These are phyloP conservation scores for Alternaria panax DNA, from an alignment of 2,329 filamentous ascomycete species.

Conservation along the genomic window DNA sequence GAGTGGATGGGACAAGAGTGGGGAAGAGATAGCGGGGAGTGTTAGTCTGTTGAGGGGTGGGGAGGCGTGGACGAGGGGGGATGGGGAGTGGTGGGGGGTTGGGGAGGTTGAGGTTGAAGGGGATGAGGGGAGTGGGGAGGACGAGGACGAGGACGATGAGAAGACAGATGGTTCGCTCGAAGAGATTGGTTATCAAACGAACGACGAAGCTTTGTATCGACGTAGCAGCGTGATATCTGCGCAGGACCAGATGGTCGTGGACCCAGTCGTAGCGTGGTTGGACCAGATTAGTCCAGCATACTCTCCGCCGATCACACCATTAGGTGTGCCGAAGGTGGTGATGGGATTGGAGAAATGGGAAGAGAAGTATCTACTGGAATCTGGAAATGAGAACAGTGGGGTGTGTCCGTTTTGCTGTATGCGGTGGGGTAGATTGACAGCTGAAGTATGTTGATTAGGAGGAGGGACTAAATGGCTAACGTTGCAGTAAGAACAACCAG, in stretches of 20 bases:
- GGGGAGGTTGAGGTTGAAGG: neutral
- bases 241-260: rapidly evolving
- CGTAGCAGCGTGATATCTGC: neutral
- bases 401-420: neutral
- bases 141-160: neutral
- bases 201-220: neutral
- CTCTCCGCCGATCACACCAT: neutral
- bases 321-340: too few relatives aligned
- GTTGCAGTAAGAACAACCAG: neutral
- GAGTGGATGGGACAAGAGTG: neutral
- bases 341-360: neutral
- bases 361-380: neutral
- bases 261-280: neutral
- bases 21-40: too few relatives aligned
- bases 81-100: neutral
- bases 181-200: neutral
- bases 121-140: neutral
- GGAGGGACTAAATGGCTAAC: neutral
- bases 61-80: neutral
- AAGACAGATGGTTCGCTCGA: rapidly evolving
- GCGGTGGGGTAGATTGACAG: neutral
- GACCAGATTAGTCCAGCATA: neutral
- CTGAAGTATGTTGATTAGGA: neutral
- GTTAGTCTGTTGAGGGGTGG: neutral
- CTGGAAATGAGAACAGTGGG: rapidly evolving